Evolutionary conservation across 1,284 basidiomycete species (phyloP), one percentile per base, ranked within the genome.

Genomic region (Melampsora allii-populina): DNA sequence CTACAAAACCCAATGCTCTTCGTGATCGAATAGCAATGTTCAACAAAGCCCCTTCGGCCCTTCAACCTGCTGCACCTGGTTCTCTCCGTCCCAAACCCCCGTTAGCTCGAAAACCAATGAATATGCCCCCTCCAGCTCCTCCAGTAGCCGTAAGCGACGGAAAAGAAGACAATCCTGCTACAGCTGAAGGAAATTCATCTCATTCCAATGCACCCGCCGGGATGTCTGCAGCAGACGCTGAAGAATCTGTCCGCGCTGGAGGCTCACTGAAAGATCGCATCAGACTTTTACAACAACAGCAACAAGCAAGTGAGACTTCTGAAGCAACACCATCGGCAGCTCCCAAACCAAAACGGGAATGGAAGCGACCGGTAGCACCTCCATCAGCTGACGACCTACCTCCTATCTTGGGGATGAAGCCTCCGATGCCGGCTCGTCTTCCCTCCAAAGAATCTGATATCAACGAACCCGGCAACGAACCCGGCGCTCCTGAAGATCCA

Each of bases 11-110:
- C 19, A 66, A 66, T 60, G 71, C 63, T 7, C 64, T 74, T 27
- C 71, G 71, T 59, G 71, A 74, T 61, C 21, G 71, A 46, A 74
- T 74, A 24, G 71, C 71, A 19, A 74, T 74, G 71, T 74, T 74
- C 64, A 74, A 74, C 58, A 74, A 74, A 33, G 46, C 69, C 33
- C 36, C 42, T 6, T 29, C 63, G 17, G 46, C 63, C 27, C 21
- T 64, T 29, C 33, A 21, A 9, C 71, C 71, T 24, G 12, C 42
- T 17, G 27, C 56, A 24, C 63, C 63, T n/a, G 53, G 53, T 21
- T 36, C 39, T 29, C 19, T 39, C 17, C 53, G 71, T 31, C 64
- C 71, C 29, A 74, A 74, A 50, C 71, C 71, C 10, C 71, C 71
- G 12, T 10, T 74, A 5, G 71, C 64, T 45, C 71, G 71, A 6